Conservation (phyloP, 2,329 filamentous ascomycete genomes). For the Rasamsonia emersonii region DNA sequence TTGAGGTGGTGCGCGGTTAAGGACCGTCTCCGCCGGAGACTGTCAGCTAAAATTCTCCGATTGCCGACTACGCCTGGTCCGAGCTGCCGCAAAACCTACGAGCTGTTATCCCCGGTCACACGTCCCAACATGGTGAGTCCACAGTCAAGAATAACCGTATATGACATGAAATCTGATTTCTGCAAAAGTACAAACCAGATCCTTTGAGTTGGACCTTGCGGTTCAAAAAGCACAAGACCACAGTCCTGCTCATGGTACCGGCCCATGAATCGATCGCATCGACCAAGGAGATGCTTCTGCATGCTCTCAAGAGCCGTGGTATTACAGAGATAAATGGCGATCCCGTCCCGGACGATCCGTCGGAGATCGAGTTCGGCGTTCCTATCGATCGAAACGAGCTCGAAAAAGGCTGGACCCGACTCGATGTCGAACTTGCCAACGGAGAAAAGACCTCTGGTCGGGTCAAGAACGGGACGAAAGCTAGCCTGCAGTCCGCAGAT, state of each 20-base stretch:
- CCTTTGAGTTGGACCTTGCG: conserved; percentile 56
- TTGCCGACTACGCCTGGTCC: conserved; percentile 2
- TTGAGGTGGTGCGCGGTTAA: too few relatives aligned
- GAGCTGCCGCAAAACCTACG: conserved; percentile 1
- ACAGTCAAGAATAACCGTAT: neutral
- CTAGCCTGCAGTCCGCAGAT: conserved; percentile 18
- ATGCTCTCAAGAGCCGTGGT: conserved; percentile 42
- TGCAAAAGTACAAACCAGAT: conserved; percentile 15
- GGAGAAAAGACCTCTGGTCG: conserved; percentile 18
- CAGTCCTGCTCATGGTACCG: conserved; percentile 59
- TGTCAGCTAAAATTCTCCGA: conserved; percentile 3
- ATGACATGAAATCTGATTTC: neutral
- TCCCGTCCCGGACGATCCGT: conserved; percentile 27
- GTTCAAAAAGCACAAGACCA: conserved; percentile 65
- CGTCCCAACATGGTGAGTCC: conserved; percentile 10
- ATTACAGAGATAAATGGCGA: conserved; percentile 31
- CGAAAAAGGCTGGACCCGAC: conserved; percentile 41
- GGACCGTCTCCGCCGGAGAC: neutral
- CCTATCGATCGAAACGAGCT: conserved; percentile 40
- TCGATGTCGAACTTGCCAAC: conserved; percentile 28
- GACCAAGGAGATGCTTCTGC: conserved; percentile 52
- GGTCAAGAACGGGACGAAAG: conserved; percentile 15
- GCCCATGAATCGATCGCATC: conserved; percentile 48
- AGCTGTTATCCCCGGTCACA: neutral
- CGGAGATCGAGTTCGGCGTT: conserved; percentile 40